A percentile compares a stretch with the other conserved stretches of the same genome.
Evolutionary conservation across 2,329 filamentous ascomycete species (phyloP).

Genomic region (Lizonia empirigonia): DNA sequence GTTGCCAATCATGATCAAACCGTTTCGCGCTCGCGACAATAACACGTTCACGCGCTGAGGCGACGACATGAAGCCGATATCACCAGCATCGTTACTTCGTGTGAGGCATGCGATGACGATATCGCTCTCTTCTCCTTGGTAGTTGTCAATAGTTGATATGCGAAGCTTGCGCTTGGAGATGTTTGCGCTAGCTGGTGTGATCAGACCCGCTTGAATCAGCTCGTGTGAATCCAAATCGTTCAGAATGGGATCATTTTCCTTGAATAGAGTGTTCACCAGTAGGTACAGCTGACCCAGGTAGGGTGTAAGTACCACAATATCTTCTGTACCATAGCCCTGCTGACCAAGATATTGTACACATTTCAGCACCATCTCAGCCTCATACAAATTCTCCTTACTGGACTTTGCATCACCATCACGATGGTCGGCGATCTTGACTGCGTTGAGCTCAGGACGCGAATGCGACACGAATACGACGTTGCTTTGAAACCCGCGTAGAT

Average conservation of each 20-base stretch:
- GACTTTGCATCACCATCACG: conserved; percentile 57
- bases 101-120: conserved; percentile 73
- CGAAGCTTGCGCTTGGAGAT: conserved; percentile 60
- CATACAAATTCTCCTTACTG: conserved; percentile 68
- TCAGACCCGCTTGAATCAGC: conserved; percentile 65
- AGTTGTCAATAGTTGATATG: conserved; percentile 78
- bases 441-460: conserved; percentile 57
- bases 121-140: conserved; percentile 77
- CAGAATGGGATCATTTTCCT: conserved; percentile 67
- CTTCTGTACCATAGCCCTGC: conserved; percentile 69
- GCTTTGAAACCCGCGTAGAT: conserved; percentile 62
- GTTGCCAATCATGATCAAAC: conserved; percentile 73
- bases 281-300: conserved; percentile 72
- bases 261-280: conserved; percentile 59
- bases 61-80: conserved; percentile 73
- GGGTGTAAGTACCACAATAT: conserved; percentile 72
- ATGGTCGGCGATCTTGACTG: conserved; percentile 53
- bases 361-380: conserved; percentile 69
- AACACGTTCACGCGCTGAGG: conserved; percentile 73
- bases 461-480: conserved; percentile 73
- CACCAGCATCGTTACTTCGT: conserved; percentile 65
- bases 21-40: conserved; percentile 68
- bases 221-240: conserved; percentile 72
- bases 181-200: conserved; percentile 60
- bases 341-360: conserved; percentile 71